Conservation (phyloP, 1,284 basidiomycete genomes). For the Marasmius sp. region DNA sequence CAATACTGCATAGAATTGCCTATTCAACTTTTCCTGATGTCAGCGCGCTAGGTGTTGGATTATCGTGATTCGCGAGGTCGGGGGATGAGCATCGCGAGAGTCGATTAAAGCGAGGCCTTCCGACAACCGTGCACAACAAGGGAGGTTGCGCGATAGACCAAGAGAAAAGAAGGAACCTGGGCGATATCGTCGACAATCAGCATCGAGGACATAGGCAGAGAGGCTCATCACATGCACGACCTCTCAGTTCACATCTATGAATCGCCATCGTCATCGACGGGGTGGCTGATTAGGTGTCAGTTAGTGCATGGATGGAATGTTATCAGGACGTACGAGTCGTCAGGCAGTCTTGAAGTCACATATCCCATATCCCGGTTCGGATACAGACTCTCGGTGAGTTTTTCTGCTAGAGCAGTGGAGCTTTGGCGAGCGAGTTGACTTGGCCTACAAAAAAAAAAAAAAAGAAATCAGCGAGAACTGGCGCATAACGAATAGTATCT, state of each 20-base stretch:
- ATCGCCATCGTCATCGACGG: slow-evolving; percentile 53
- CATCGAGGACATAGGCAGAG: too few relatives aligned
- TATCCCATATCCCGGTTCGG: slow-evolving; percentile 69
- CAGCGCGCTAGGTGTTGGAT: too few relatives aligned
- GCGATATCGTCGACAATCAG: too few relatives aligned
- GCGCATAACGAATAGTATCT: neutral
- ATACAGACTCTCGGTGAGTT: slow-evolving; percentile 67
- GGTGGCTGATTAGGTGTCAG: slow-evolving; percentile 4
- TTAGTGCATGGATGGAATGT: neutral
- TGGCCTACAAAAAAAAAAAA: slow-evolving; percentile 51
- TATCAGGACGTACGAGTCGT: neutral
- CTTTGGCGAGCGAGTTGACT: slow-evolving; percentile 69
- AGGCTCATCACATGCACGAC: too few relatives aligned
- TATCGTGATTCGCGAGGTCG: too few relatives aligned
- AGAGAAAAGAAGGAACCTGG: too few relatives aligned
- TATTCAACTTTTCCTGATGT: too few relatives aligned
- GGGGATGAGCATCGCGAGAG: too few relatives aligned
- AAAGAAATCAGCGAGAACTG: neutral
- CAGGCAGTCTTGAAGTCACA: slow-evolving; percentile 48
- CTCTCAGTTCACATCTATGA: slow-evolving; percentile 58
- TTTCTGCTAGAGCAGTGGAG: slow-evolving; percentile 56
- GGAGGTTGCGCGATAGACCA: too few relatives aligned
- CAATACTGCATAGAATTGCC: too few relatives aligned
- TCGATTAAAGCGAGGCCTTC: too few relatives aligned
- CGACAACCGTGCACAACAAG: too few relatives aligned